Base-by-base conservation (phyloP, 192 early-diverging fungal genomes). In the Jimgerdemannia lactiflua region DNA sequence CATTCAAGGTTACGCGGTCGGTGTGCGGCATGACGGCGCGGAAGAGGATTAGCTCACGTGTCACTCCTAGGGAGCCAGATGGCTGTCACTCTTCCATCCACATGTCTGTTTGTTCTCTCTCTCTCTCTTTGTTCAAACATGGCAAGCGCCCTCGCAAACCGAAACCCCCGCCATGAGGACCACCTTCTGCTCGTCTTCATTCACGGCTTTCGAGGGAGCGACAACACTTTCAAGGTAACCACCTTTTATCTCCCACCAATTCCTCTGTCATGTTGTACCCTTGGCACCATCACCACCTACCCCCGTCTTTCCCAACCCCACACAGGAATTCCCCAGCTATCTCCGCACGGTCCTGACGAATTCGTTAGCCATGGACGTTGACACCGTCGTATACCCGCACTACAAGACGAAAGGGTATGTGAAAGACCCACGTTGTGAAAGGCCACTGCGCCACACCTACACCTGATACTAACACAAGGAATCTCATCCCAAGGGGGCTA, bases 181-280 rank as follows among this genome's bases (percentile, higher is more conserved):
- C 84, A 84, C 42, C 71, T 89, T 4, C 73, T 90, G 6, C 75
- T 90, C 4, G 42, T 90, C 40, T 90, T 89, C 70, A 74, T 89
- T 11, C 89, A 90, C 75, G 89, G 89, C 4, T 90, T 89, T 70
- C 79, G 80, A 67, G 89, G 89, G 4, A 77, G 81, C 75, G 88
- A 88, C 72, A 71, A 71, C 14, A 81, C 80, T 67, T 87, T 87
- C 67, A 39, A 81, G 73, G 86, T 87, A 77, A 64, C 29, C 29
- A 29, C 29, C 29, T 29, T 29, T 29, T 29, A 29, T 29, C 29
- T 29, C 29, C 29, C 29, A 29, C 29, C 29, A 29, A 29, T 29
- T 29, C 29, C 29, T 29, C 29, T 1, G 29, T 29, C 29, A 29
- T 29, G 29, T 29, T 29, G 29, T 29, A 29, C 29, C 29, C 29